Base-by-base conservation (phyloP, 2,329 filamentous ascomycete genomes). In the Sporothrix schenckii region DNA sequence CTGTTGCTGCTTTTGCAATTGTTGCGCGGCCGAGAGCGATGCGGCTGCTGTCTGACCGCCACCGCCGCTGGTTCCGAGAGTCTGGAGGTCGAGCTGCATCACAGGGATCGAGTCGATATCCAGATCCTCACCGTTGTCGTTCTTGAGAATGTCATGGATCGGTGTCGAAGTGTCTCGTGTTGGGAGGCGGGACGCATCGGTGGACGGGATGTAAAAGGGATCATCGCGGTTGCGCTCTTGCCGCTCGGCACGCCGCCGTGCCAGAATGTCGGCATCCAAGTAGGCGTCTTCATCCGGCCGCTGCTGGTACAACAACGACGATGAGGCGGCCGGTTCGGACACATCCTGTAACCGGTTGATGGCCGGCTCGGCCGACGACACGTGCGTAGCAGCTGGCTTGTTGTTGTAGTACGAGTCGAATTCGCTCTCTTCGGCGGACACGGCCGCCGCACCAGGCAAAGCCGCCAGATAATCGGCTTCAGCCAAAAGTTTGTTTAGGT, bases 61-160 rank as follows among this genome's bases (percentile, higher is more conserved):
- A 19, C 70, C 41, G 3, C 69, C 39, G 2, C 69, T 54, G 66
- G 75, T 75, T 52, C 79, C 80, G 10, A 85, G 78, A 72, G 85
- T 86, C 44, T 90, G 89, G 9, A 97, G 85, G 72, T 96, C 90
- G 61, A 99, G 85, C 77, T 97, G 89, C 89, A 99, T 95, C 76
- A 99, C 94, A 2, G 95, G 95, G 75, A 99, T 99, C 1, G 92
- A 88, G 79, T 99, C 95, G 56, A 99, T 90, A 77, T 99, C 94
- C 10, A 98, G 82, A 58, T 92, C 91, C 2, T 90, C 89, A 1
- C 89, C 90, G 77, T 94, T 94, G 70, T 88, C 88, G 71, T 85
- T 88, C 71, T 88, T 86, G 3, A 92, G 82, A 70, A 95, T 92
- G 74, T 88, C 91, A 76, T 94, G 91, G 66, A 95, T 89, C 0